A percentile compares a stretch with the other conserved stretches of the same genome.
Evolutionary conservation across 2,329 filamentous ascomycete species (phyloP).

Genomic region (Xylariaceae sp.): DNA sequence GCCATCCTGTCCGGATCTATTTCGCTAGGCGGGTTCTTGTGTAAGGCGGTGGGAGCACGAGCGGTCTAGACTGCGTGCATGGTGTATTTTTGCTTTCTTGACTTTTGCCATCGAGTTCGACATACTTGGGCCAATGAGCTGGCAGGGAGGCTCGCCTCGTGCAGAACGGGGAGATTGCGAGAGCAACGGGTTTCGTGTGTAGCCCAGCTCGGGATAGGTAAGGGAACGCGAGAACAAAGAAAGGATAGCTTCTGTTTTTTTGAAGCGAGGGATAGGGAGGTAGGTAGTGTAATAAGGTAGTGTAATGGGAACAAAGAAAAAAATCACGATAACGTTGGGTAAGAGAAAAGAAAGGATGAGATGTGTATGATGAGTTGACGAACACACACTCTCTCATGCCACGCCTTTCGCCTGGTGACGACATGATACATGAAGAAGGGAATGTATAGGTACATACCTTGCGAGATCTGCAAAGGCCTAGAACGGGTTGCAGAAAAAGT

Average conservation of each 20-base stretch:
- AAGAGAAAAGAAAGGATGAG: too few species aligned
- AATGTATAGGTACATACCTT: slow-evolving; percentile 25
- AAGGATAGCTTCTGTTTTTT: too few species aligned
- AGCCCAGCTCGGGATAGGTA: too few species aligned
- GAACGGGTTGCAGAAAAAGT: slow-evolving; percentile 17
- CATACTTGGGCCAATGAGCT: too few species aligned
- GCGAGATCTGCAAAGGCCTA: slow-evolving; percentile 33
- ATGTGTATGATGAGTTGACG: background rate
- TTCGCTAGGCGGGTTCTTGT: background rate
- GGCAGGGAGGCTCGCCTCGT: too few species aligned
- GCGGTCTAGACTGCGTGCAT: slow-evolving; percentile 11
- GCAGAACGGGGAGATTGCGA: too few species aligned
- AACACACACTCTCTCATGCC: background rate
- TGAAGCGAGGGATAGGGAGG: too few species aligned
- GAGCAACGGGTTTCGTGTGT: too few species aligned
- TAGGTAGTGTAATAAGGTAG: too few species aligned
- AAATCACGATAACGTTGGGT: too few species aligned
- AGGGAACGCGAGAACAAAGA: too few species aligned
- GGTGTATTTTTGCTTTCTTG: background rate
- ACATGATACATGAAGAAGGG: background rate
- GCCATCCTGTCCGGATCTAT: slow-evolving; percentile 16
- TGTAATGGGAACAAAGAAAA: too few species aligned
- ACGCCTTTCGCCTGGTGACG: background rate
- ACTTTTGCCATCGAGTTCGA: slow-evolving; percentile 2
- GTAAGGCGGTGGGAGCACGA: background rate